These are phyloP conservation scores for Pichia sp. DNA, from an alignment of 1,139 yeast species.

Conservation along the genomic window DNA sequence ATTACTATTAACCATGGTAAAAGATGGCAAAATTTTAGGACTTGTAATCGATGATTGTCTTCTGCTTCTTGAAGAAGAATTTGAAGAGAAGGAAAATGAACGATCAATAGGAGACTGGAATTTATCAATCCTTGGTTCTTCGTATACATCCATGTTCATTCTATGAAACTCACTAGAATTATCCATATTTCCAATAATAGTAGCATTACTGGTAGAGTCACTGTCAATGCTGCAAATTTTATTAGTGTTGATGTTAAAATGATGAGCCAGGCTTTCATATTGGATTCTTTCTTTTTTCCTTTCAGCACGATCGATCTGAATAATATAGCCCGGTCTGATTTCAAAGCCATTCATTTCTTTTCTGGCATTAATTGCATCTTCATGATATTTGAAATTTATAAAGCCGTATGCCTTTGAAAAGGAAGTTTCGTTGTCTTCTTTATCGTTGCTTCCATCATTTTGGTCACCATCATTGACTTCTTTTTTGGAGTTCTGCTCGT, in stretches of 20 bases:
- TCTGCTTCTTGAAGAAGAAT: constrained; percentile 7
- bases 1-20: constrained; percentile 1
- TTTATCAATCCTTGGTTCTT: background rate
- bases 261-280: constrained; percentile 22
- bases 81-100: constrained; percentile 6
- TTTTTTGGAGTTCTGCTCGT: constrained; percentile 15
- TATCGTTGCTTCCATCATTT: constrained; percentile 18
- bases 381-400: constrained; percentile 36
- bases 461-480: constrained; percentile 8
- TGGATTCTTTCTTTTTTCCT: constrained; percentile 35
- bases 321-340: constrained; percentile 26
- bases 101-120: constrained; percentile 1
- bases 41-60: constrained; percentile 2
- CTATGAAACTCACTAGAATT: background rate
- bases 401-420: constrained; percentile 32
- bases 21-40: constrained; percentile 1
- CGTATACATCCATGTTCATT: background rate
- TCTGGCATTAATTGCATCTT: constrained; percentile 35
- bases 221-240: background rate
- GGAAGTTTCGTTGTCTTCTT: background rate
- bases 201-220: background rate
- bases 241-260: constrained; percentile 11
- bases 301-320: constrained; percentile 38
- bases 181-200: background rate
- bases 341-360: constrained; percentile 32